Evolutionary conservation across 768 basidiomycete genomes (phyloP), one percentile per base, ranked within the genome.

Genomic region (Hebeloma cylindrosporum): DNA sequence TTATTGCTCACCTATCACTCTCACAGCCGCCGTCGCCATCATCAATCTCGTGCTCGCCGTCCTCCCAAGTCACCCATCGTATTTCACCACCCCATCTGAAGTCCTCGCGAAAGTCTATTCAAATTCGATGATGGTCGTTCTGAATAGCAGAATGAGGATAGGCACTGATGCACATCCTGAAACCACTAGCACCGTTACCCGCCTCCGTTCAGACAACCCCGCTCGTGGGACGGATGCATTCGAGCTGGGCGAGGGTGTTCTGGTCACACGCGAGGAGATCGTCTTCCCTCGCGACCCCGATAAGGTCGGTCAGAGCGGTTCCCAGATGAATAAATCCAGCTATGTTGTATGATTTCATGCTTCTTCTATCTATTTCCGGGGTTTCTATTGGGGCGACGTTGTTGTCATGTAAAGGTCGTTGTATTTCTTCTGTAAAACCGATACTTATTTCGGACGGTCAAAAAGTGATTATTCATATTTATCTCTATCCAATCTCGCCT

Each of bases 21-120:
- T 33, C 17, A 10, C 25, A 57, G 52, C 56, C 13, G 44, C 49
- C 7, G 33, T 57, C 11, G 52, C 52, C 9, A 45, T 53, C 10
- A 27, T 54, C 3, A 48, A 53, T 31, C 47, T 57, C 18, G 26
- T 41, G 18, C 26, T 57, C 0, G 25, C 35, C 27, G 20, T 48
- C 9, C 43, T 50, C 2, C 45, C 40, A 3, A 37, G 40, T 7
- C 42, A 48, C 11, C 44, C 52, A 2, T 41, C 43, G 1, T 51
- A 43, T 9, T 57, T 46, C 33, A 34, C 43, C 17, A 40, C 40
- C 10, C 28, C 50, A 5, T 48, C 47, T 2, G 47, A 37, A 18
- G 30, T 50, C 4, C 44, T 57, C 4, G 56, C 45, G 3, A 54
- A 53, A 34, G 40, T 57, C 9, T 57, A 57, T 29, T 46, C 50